These are phyloP conservation scores for Chloris gayana DNA, from an alignment of 176 grass and related monocot genomes.

Conservation along the genomic window DNA sequence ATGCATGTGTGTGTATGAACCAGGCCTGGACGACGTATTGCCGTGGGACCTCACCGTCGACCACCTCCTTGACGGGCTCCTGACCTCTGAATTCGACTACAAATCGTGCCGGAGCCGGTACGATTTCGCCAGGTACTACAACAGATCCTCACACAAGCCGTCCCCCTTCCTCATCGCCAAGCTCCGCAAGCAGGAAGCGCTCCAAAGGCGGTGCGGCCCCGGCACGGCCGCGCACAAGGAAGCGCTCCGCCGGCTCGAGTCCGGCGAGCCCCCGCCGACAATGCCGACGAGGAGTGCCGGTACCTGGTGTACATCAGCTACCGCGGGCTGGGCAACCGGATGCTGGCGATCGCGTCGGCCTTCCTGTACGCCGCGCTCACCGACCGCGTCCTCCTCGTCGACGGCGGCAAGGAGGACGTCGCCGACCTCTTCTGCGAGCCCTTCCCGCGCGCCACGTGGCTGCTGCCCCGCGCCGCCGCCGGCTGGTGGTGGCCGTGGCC, in stretches of 20 bases:
- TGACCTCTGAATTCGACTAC: conserved; percentile 38
- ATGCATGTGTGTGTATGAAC: not conserved
- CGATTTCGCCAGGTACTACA: conserved; percentile 45
- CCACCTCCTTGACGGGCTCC: conserved; percentile 57
- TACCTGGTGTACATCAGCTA: conserved; percentile 68
- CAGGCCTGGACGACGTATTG: not conserved
- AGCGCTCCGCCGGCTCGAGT: conserved; percentile 43
- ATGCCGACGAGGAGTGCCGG: conserved; percentile 38
- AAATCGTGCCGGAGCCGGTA: conserved; percentile 64
- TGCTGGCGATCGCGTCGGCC: conserved; percentile 55
- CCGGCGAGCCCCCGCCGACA: not conserved
- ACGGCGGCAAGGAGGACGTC: conserved; percentile 35
- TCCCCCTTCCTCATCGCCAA: conserved; percentile 55
- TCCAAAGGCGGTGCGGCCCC: conserved; percentile 73
- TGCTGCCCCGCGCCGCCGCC: conserved; percentile 41
- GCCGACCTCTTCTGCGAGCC: conserved; percentile 72
- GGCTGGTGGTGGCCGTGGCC: not conserved
- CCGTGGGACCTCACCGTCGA: conserved; percentile 24
- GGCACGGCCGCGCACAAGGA: conserved; percentile 48
- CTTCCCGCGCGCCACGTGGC: conserved; percentile 70
- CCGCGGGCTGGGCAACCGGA: conserved; percentile 73
- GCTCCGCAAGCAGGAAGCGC: conserved; percentile 60
- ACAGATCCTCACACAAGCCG: conserved; percentile 32
- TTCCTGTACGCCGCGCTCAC: conserved; percentile 72
- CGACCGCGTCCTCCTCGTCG: conserved; percentile 56